These are phyloP conservation scores for Lichtheimia hyalospora DNA, from an alignment of 371 early-diverging fungal species.

Conservation along the genomic window DNA sequence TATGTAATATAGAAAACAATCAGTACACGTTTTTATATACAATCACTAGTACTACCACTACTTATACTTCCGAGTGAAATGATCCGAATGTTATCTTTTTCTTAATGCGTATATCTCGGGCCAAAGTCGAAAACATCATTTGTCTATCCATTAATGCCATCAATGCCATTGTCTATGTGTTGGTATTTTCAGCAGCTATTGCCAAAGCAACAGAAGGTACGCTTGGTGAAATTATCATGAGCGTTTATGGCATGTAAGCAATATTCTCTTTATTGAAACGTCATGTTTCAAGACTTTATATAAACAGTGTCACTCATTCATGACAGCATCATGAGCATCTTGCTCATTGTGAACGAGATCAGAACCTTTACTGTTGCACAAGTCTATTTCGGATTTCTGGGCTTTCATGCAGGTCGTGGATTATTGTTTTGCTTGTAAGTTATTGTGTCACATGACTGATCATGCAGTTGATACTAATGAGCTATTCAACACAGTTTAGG, in stretches of 20 bases:
- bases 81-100: no score
- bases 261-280: neutral
- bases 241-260: conserved; percentile 41
- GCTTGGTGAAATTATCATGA: conserved; percentile 36
- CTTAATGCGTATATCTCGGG: conserved; percentile 22
- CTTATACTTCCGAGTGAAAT: neutral
- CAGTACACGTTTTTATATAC: no score
- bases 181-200: conserved; percentile 36
- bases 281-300: no score
- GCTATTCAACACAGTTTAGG: conserved; percentile 25
- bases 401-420: conserved; percentile 34
- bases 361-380: conserved; percentile 21
- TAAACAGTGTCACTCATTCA: no score
- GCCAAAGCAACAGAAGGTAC: conserved; percentile 31
- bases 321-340: conserved; percentile 20
- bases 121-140: conserved; percentile 36
- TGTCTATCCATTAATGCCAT: conserved; percentile 25
- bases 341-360: conserved; percentile 32
- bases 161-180: conserved; percentile 26
- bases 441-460: neutral
- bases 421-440: conserved; percentile 37
- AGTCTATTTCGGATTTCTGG: conserved; percentile 38
- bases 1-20: no score
- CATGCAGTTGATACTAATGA: neutral
- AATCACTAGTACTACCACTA: no score